Percentiles rank a stretch among this genome's conserved stretches.
phyloP scores from a whole-genome alignment of 257 asterid species.

The Lantana camara region DNA sequence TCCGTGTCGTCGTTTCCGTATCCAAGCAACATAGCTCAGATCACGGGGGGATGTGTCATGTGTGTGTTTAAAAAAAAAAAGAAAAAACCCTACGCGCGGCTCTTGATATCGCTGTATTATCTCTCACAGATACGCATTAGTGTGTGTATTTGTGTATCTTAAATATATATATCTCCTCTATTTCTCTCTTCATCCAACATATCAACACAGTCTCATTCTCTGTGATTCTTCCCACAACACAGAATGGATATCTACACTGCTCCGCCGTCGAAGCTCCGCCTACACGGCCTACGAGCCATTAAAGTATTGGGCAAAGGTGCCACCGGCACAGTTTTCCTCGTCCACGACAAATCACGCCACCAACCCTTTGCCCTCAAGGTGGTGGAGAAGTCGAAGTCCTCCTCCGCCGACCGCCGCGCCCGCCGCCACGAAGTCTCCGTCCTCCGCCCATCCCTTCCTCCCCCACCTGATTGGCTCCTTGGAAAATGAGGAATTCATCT shows the following conservation, averaged over 20 bases:
- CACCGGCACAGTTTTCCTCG: conserved; percentile 86
- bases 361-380: conserved; percentile 78
- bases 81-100: neutral
- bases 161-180: neutral
- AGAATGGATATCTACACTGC: conserved; percentile 34
- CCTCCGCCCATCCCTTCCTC: conserved; percentile 69
- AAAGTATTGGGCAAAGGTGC: conserved; percentile 88
- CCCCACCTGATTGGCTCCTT: conserved; percentile 60
- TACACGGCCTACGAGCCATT: conserved; percentile 54
- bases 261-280: conserved; percentile 35
- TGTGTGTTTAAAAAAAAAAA: too few relatives aligned
- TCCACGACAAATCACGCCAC: conserved; percentile 36
- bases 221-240: neutral
- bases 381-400: conserved; percentile 53
- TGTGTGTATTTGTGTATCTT: neutral
- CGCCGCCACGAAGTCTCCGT: conserved; percentile 75
- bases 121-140: neutral
- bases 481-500: conserved; percentile 49
- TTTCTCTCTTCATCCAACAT: too few relatives aligned
- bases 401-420: conserved; percentile 58
- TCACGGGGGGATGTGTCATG: too few relatives aligned
- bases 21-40: too few relatives aligned
- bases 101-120: neutral
- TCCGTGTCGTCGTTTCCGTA: too few relatives aligned
- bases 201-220: neutral